phyloP scores from a whole-genome alignment of 257 asterid genomes.

The Leptodermis oblonga region DNA sequence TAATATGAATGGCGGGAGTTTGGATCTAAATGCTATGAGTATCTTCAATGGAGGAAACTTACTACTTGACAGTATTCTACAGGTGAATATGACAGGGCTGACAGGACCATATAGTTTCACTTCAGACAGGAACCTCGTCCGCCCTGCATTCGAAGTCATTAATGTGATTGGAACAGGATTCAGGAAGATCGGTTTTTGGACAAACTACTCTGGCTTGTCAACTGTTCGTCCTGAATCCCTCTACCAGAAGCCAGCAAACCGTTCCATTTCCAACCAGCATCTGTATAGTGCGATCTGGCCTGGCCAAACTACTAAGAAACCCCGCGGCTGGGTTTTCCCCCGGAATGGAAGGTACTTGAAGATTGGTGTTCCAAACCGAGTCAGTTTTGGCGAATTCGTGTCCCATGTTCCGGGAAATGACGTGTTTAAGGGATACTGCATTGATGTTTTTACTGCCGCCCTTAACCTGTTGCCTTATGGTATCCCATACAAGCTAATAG shows the following conservation, averaged over 20 bases:
- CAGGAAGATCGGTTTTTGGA: slow-evolving; percentile 50
- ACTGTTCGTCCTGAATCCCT: slow-evolving; percentile 40
- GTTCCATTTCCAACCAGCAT: slow-evolving; percentile 34
- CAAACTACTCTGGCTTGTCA: slow-evolving; percentile 55
- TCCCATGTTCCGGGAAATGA: slow-evolving; percentile 22
- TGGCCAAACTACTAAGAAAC: slow-evolving; percentile 39
- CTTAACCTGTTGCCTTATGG: slow-evolving; percentile 49
- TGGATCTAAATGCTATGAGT: slow-evolving; percentile 34
- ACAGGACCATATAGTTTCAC: slow-evolving; percentile 42
- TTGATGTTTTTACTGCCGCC: slow-evolving; percentile 57
- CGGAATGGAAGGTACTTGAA: slow-evolving; percentile 38
- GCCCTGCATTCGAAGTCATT: slow-evolving; percentile 54
- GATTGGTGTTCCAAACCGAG: slow-evolving; percentile 57
- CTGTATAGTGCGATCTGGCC: slow-evolving; percentile 51
- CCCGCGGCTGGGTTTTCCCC: slow-evolving; percentile 71
- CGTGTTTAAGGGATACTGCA: slow-evolving; percentile 47
- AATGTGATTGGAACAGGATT: slow-evolving; percentile 48
- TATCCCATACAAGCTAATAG: slow-evolving; percentile 41
- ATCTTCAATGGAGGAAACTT: slow-evolving; percentile 43
- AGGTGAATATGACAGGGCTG: slow-evolving; percentile 49
- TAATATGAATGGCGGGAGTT: slow-evolving; percentile 18
- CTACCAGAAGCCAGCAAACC: slow-evolving; percentile 28
- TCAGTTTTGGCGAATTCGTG: slow-evolving; percentile 46
- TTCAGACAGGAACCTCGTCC: slow-evolving; percentile 35
- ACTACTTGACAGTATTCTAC: slow-evolving; percentile 34